Conservation (phyloP, 2,329 filamentous ascomycete species). For the Diaporthe sp. region DNA sequence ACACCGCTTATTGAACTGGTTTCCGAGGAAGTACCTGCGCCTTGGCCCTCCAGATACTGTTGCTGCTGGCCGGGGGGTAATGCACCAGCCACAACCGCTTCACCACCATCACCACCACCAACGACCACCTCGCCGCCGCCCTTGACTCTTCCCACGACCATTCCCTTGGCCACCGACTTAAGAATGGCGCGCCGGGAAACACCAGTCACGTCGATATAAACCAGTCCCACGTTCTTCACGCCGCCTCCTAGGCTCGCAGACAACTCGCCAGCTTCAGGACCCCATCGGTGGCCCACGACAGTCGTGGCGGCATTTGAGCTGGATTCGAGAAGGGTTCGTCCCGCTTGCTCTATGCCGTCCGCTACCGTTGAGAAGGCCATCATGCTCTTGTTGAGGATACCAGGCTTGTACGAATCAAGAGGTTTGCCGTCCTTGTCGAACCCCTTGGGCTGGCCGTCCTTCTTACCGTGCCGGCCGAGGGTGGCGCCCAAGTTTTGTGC, state of each 20-base stretch:
- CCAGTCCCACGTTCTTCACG: slow-evolving; percentile 94
- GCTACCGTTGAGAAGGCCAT: slow-evolving; percentile 97
- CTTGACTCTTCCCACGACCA: slow-evolving; percentile 87
- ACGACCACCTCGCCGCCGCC: slow-evolving; percentile 81
- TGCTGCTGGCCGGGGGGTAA: slow-evolving; percentile 36
- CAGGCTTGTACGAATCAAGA: slow-evolving; percentile 81
- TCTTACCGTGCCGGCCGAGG: slow-evolving; percentile 72
- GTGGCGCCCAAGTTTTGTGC: slow-evolving; percentile 91
- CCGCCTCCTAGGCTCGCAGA: slow-evolving; percentile 83
- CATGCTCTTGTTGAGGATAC: slow-evolving; percentile 92
- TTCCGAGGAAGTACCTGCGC: slow-evolving; percentile 41
- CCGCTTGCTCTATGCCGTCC: slow-evolving; percentile 91
- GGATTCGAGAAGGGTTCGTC: slow-evolving; percentile 80
- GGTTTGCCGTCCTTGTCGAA: slow-evolving; percentile 78
- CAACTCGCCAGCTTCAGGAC: slow-evolving; percentile 84
- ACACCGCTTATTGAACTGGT: slow-evolving; percentile 34
- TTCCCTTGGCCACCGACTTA: slow-evolving; percentile 96
- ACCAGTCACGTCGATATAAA: slow-evolving; percentile 96
- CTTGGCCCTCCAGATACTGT: slow-evolving; percentile 45
- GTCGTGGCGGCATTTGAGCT: slow-evolving; percentile 84
- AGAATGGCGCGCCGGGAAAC: slow-evolving; percentile 90
- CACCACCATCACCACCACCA: slow-evolving; percentile 68
- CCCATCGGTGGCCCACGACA: slow-evolving; percentile 91
- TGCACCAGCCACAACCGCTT: slow-evolving; percentile 37
- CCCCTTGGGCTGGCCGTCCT: slow-evolving; percentile 67